These are phyloP conservation scores for Boletus coccyginus DNA, from an alignment of 768 basidiomycete genomes.

Conservation along the genomic window DNA sequence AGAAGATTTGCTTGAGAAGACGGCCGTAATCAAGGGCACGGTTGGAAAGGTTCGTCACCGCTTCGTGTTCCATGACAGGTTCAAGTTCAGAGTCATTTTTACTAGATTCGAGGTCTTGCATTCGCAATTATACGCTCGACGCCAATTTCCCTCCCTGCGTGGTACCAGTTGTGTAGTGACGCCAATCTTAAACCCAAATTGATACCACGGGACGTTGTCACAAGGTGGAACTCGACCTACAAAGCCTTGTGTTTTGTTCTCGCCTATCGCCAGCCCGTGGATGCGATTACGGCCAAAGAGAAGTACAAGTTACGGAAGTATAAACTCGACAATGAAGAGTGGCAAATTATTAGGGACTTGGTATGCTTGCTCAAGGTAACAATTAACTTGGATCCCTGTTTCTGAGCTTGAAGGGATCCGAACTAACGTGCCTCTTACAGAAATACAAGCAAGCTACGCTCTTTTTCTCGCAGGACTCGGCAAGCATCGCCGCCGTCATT, in stretches of 20 bases:
- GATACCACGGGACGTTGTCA: neutral
- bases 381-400: neutral
- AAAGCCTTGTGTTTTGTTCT: too few species aligned
- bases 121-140: neutral
- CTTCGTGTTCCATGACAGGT: too few species aligned
- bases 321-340: neutral
- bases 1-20: too few species aligned
- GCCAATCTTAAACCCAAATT: neutral
- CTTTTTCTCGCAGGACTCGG: too few species aligned
- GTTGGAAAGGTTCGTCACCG: too few species aligned
- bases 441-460: neutral
- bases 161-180: neutral
- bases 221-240: neutral
- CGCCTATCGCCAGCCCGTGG: too few species aligned
- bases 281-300: neutral
- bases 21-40: too few species aligned
- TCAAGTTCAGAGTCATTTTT: too few species aligned
- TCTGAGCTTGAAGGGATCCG: too few species aligned
- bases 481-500: neutral
- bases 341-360: neutral
- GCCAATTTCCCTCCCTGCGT: neutral
- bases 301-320: neutral
- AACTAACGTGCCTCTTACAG: neutral
- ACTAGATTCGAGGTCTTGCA: too few species aligned
- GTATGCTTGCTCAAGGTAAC: too few species aligned